Percentiles rank a stretch among this genome's conserved stretches.
Evolutionary conservation across 768 basidiomycete species (phyloP).

Genomic region (Nidula microcarpa): DNA sequence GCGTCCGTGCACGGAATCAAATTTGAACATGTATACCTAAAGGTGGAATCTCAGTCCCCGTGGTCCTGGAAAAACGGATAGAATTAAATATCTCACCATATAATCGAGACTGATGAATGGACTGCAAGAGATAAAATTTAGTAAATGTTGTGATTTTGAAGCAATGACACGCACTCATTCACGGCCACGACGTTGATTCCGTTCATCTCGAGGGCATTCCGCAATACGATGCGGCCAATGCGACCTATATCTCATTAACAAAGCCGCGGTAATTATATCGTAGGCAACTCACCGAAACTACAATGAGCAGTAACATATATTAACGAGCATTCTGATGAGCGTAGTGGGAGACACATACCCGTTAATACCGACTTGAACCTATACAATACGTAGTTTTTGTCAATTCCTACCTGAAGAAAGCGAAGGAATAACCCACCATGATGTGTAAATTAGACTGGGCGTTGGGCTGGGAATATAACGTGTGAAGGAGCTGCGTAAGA

Average conservation of each 20-base stretch:
- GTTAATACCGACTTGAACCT: constrained; percentile 89
- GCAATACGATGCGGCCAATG: constrained; percentile 93
- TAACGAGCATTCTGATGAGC: not conserved
- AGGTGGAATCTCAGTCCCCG: not conserved
- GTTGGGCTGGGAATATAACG: too few relatives aligned
- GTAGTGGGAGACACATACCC: constrained; percentile 48
- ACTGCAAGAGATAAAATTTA: constrained; percentile 30
- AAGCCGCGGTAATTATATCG: not conserved
- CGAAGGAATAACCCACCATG: too few relatives aligned
- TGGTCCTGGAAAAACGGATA: too few relatives aligned
- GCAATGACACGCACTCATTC: constrained; percentile 71
- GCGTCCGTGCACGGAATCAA: constrained; percentile 80
- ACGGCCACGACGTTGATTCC: constrained; percentile 80
- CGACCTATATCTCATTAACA: constrained; percentile 53
- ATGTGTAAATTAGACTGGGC: too few relatives aligned
- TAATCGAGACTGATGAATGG: constrained; percentile 92
- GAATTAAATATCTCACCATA: constrained; percentile 55
- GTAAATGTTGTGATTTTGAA: not conserved
- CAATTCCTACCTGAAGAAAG: too few relatives aligned
- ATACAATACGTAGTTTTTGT: too few relatives aligned
- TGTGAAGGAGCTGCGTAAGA: too few relatives aligned
- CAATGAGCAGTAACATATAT: constrained; percentile 2
- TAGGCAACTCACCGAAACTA: constrained; percentile 62
- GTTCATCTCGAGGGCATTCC: constrained; percentile 74
- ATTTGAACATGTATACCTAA: constrained; percentile 94